Percentiles rank a stretch among this genome's conserved stretches.
phyloP scores from a whole-genome alignment of 2,329 filamentous ascomycete species.

The Alternaria atra region DNA sequence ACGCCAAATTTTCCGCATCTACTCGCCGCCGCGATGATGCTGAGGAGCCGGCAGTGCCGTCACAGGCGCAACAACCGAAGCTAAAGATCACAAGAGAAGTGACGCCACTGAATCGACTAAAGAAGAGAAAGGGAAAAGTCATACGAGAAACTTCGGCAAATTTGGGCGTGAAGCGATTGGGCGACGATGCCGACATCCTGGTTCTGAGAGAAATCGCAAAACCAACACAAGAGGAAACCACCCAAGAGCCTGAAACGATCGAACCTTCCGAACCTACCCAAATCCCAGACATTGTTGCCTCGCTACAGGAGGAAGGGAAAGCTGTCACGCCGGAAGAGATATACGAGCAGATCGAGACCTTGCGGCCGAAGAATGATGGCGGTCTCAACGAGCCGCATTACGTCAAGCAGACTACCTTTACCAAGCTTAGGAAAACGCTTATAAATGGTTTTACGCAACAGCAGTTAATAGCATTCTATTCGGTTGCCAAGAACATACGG shows the following conservation, averaged over 20 bases:
- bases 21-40: constrained; percentile 32
- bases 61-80: neutral
- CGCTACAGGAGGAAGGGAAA: constrained; percentile 37
- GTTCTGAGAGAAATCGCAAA: constrained; percentile 42
- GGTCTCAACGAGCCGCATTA: constrained; percentile 38
- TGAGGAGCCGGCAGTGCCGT: constrained; percentile 13
- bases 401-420: constrained; percentile 37
- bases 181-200: constrained; percentile 47
- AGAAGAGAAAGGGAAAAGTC: constrained; percentile 32
- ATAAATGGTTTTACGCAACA: constrained; percentile 37
- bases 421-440: constrained; percentile 36
- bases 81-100: constrained; percentile 21
- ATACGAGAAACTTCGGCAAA: constrained; percentile 40
- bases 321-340: constrained; percentile 41
- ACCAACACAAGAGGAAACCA: neutral
- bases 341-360: constrained; percentile 40
- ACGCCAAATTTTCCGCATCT: constrained; percentile 42
- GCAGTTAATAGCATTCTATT: constrained; percentile 46
- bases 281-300: constrained; percentile 38
- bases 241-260: constrained; percentile 6
- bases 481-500: constrained; percentile 34
- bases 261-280: constrained; percentile 16
- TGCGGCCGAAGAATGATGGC: constrained; percentile 36
- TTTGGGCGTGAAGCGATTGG: constrained; percentile 45
- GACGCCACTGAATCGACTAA: constrained; percentile 31